A percentile compares a stretch with the other conserved stretches of the same genome.
These are phyloP conservation scores for Rhododendron molle DNA, from an alignment of 148 eudicot genomes.

Conservation along the genomic window DNA sequence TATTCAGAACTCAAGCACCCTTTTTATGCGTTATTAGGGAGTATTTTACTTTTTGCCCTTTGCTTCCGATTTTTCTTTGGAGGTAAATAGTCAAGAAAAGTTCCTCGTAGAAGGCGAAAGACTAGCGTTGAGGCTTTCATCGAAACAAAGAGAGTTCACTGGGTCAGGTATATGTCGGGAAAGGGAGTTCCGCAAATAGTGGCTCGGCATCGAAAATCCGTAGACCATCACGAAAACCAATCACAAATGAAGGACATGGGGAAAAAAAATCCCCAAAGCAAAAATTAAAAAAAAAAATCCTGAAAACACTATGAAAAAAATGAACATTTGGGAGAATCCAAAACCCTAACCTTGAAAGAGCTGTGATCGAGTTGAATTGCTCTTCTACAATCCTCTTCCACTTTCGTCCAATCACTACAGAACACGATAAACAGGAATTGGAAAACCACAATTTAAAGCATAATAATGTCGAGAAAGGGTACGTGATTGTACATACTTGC, in stretches of 20 bases:
- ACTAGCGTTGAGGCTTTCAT: too few relatives aligned
- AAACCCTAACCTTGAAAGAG: slow-evolving; percentile 64
- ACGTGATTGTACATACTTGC: slow-evolving; percentile 43
- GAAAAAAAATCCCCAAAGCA: not conserved
- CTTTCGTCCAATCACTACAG: slow-evolving; percentile 68
- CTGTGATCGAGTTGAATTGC: slow-evolving; percentile 71
- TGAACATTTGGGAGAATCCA: not conserved
- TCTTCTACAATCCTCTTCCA: slow-evolving; percentile 78
- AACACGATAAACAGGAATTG: not conserved
- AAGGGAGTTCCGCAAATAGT: not conserved
- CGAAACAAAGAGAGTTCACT: not conserved
- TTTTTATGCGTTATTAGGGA: too few relatives aligned
- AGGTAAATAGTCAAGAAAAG: too few relatives aligned
- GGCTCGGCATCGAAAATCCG: not conserved
- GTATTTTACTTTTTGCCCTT: too few relatives aligned
- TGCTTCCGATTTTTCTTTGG: too few relatives aligned
- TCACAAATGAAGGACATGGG: not conserved
- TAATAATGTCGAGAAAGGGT: not conserved
- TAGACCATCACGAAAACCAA: not conserved
- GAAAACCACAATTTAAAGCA: too few relatives aligned
- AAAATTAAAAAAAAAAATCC: not conserved
- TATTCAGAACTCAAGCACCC: too few relatives aligned
- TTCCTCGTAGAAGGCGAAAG: too few relatives aligned
- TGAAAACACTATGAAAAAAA: not conserved
- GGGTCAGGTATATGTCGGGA: not conserved